A percentile compares a stretch with the other conserved stretches of the same genome.
phyloP scores from a whole-genome alignment of 805 yeast species.

The Nakazawaea peltata region DNA sequence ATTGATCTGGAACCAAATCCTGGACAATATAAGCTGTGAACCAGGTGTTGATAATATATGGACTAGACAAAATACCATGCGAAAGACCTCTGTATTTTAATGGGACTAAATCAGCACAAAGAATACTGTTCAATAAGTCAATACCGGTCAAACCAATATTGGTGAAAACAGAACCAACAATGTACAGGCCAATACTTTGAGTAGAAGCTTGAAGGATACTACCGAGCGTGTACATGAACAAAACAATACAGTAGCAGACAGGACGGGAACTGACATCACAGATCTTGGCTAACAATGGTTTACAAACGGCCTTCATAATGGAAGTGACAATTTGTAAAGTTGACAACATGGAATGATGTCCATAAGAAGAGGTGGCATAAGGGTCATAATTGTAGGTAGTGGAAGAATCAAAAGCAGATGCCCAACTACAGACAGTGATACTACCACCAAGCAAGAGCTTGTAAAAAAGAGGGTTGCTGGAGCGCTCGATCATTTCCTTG shows the following conservation, averaged over 20 bases:
- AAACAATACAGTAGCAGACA: constrained; percentile 37
- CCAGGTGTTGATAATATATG: constrained; percentile 76
- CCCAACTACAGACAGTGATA: constrained; percentile 29
- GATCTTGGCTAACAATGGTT: constrained; percentile 54
- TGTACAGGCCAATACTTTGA: constrained; percentile 44
- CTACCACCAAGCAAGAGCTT: background rate
- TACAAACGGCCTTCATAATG: constrained; percentile 61
- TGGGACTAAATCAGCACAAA: constrained; percentile 59
- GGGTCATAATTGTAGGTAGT: constrained; percentile 40
- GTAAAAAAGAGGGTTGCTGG: background rate
- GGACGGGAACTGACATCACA: constrained; percentile 64
- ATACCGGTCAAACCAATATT: constrained; percentile 58
- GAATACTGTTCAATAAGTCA: constrained; percentile 44
- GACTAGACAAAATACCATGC: constrained; percentile 61
- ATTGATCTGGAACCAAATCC: constrained; percentile 20
- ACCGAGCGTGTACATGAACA: constrained; percentile 53
- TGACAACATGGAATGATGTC: constrained; percentile 45
- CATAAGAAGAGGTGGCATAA: constrained; percentile 36
- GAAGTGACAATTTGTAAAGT: constrained; percentile 51
- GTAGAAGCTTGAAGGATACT: constrained; percentile 60
- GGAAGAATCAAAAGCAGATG: constrained; percentile 50
- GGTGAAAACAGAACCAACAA: constrained; percentile 57
- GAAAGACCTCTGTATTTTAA: constrained; percentile 64
- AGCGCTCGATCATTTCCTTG: background rate
- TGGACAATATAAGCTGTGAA: constrained; percentile 35